Evolutionary conservation across 23 red algal species (phyloP).

Genomic region (Pyropia haitanensis): DNA sequence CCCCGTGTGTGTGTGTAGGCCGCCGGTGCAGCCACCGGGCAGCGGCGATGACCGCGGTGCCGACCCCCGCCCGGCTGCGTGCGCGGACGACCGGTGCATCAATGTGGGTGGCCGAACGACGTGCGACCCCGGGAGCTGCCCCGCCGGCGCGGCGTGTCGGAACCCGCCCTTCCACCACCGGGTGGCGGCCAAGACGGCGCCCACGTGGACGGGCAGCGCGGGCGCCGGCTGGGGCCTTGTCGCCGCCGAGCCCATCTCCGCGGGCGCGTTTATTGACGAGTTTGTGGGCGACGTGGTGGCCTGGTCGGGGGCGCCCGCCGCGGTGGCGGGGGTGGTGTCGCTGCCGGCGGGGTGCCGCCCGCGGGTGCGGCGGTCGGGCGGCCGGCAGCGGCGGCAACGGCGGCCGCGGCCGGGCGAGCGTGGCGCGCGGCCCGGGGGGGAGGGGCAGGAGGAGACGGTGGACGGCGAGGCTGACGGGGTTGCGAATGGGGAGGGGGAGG

Average conservation of each 20-base stretch:
- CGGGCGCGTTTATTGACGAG: conserved; percentile 78
- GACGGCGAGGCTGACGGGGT: too few relatives aligned
- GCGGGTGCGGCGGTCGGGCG: too few relatives aligned
- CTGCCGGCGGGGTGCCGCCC: too few relatives aligned
- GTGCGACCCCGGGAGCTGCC: conserved; percentile 40
- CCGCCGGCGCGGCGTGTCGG: conserved; percentile 15
- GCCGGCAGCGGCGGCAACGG: too few relatives aligned
- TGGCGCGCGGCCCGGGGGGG: too few relatives aligned
- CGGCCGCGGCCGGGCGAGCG: too few relatives aligned
- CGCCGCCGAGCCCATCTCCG: conserved; percentile 24
- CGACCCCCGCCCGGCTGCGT: neutral
- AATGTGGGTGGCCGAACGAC: conserved; percentile 40
- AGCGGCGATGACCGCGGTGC: too few relatives aligned
- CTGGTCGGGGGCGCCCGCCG: conserved; percentile 15
- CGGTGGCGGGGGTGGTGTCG: neutral
- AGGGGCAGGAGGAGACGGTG: too few relatives aligned
- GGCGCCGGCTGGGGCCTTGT: conserved; percentile 70
- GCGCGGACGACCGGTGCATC: conserved; percentile 33
- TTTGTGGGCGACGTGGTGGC: conserved; percentile 91
- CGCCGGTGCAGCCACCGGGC: too few relatives aligned
- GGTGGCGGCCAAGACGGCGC: conserved; percentile 19
- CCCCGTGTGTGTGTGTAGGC: too few relatives aligned
- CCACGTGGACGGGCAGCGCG: conserved; percentile 52
- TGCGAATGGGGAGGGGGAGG: too few relatives aligned
- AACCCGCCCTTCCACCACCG: conserved; percentile 51